phyloP scores from a whole-genome alignment of 257 asterid species.

The Cynanchum wilfordii region DNA sequence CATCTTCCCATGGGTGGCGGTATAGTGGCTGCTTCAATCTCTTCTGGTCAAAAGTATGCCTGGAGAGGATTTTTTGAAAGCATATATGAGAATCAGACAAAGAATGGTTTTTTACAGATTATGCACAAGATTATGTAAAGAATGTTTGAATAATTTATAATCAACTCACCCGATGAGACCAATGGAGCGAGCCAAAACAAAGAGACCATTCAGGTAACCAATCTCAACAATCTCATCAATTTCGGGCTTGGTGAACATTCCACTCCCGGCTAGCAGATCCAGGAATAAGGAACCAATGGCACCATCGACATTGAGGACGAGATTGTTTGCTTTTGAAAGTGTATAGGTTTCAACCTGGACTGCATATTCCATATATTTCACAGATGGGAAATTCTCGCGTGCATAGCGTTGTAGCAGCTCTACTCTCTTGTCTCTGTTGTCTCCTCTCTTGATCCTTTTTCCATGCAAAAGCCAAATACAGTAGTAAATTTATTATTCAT shows the following conservation, averaged over 20 bases:
- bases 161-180: slow-evolving; percentile 95
- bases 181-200: slow-evolving; percentile 96
- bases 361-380: slow-evolving; percentile 98
- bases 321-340: slow-evolving; percentile 90
- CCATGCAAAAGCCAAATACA: slow-evolving; percentile 9
- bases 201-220: slow-evolving; percentile 95
- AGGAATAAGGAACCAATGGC: slow-evolving; percentile 97
- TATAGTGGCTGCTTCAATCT: slow-evolving; percentile 96
- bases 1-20: slow-evolving; percentile 99
- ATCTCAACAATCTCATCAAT: slow-evolving; percentile 88
- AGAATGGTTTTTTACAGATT: background rate
- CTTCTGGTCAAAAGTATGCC: slow-evolving; percentile 99
- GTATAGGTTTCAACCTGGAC: slow-evolving; percentile 96
- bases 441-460: slow-evolving; percentile 91
- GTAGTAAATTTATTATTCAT: background rate
- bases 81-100: background rate
- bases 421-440: slow-evolving; percentile 99
- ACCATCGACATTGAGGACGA: slow-evolving; percentile 94
- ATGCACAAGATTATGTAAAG: slow-evolving; percentile 1
- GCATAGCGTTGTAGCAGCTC: slow-evolving; percentile 78
- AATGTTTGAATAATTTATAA: background rate
- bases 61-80: slow-evolving; percentile 23
- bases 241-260: slow-evolving; percentile 94
- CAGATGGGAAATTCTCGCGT: slow-evolving; percentile 86
- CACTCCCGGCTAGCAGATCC: slow-evolving; percentile 99